A percentile compares a stretch with the other conserved stretches of the same genome.
phyloP scores from a whole-genome alignment of 2,329 filamentous ascomycete species.

The Sporothrix humicola region DNA sequence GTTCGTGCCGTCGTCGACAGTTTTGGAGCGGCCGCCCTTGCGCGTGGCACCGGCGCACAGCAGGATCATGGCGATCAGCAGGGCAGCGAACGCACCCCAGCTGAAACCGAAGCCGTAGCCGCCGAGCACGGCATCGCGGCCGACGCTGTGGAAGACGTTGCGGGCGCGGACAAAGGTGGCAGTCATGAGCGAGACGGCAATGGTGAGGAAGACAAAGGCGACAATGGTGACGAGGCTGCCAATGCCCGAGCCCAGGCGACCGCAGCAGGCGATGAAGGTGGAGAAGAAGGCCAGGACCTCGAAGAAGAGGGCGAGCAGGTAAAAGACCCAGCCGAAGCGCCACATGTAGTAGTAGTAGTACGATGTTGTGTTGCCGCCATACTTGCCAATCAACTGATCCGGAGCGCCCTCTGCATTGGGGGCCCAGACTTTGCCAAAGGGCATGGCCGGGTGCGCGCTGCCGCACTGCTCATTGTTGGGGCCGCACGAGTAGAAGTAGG shows the following conservation, averaged over 20 bases:
- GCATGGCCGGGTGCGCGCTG: conserved; percentile 63
- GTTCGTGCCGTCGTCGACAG: conserved; percentile 12
- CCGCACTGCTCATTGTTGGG: conserved; percentile 69
- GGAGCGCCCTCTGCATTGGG: conserved; percentile 54
- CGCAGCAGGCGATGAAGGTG: conserved; percentile 72
- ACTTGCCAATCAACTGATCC: conserved; percentile 54
- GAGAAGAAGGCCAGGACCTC: conserved; percentile 69
- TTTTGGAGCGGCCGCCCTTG: conserved; percentile 1
- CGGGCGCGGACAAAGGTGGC: conserved; percentile 72
- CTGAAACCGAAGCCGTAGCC: conserved; percentile 75
- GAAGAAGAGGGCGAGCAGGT: conserved; percentile 84
- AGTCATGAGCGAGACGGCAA: conserved; percentile 75
- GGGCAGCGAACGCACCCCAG: conserved; percentile 72
- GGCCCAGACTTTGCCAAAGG: conserved; percentile 75
- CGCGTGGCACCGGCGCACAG: conserved; percentile 67
- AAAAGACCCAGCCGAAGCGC: conserved; percentile 92
- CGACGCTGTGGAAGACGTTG: conserved; percentile 64
- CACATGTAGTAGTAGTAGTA: conserved; percentile 78
- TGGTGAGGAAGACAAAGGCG: conserved; percentile 71
- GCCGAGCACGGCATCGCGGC: conserved; percentile 66
- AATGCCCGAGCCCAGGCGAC: conserved; percentile 71
- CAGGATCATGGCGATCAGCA: conserved; percentile 69
- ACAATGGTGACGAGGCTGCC: conserved; percentile 62
- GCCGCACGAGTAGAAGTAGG: conserved; percentile 84
- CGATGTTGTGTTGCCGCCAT: conserved; percentile 62